phyloP scores from a whole-genome alignment of 176 grass and related monocot genomes.

The Carex littledalei region DNA sequence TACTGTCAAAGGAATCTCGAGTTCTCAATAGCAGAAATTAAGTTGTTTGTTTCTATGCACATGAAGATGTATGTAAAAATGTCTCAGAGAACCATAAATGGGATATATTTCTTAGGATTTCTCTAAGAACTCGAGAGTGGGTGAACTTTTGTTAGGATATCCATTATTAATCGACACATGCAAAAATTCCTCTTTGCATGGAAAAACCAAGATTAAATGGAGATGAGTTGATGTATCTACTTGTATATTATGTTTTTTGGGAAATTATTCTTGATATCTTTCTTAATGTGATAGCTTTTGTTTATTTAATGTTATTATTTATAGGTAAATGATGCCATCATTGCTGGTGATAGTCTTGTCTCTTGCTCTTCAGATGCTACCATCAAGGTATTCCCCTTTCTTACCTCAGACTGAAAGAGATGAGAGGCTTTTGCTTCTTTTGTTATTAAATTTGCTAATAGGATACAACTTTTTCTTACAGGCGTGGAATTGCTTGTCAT shows the following conservation, averaged over 20 bases:
- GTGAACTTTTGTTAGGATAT: background rate
- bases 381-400: constrained; percentile 61
- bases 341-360: constrained; percentile 79
- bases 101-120: too few relatives aligned
- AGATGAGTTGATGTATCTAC: background rate
- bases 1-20: too few relatives aligned
- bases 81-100: too few relatives aligned
- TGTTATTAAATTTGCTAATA: background rate
- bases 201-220: background rate
- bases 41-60: too few relatives aligned
- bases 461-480: constrained; percentile 25
- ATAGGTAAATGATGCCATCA: constrained; percentile 94
- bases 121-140: too few relatives aligned
- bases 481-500: constrained; percentile 85
- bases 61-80: too few relatives aligned
- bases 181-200: background rate
- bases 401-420: background rate
- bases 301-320: background rate
- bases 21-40: too few relatives aligned
- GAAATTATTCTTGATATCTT: background rate
- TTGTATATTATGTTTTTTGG: background rate
- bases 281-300: background rate
- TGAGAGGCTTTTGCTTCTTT: background rate
- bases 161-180: background rate
- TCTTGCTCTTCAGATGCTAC: constrained; percentile 97